These are phyloP conservation scores for Hsuehochloa calcarea DNA, from an alignment of 176 grass and related monocot species.

Conservation along the genomic window DNA sequence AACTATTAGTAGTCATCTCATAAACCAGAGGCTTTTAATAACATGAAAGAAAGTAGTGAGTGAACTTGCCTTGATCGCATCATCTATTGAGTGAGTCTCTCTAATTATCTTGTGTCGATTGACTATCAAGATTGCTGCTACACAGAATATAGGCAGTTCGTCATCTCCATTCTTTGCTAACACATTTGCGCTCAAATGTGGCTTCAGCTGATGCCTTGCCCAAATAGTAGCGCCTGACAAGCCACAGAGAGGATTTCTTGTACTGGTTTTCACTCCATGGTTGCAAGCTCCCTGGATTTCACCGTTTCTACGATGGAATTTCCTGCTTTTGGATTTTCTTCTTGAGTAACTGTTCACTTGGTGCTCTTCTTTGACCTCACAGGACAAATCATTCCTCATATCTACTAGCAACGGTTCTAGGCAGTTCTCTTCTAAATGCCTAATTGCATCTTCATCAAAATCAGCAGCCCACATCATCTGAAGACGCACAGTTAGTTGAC, in stretches of 20 bases:
- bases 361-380: constrained; percentile 54
- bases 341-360: constrained; percentile 38
- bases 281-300: constrained; percentile 44
- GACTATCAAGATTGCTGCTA: constrained; percentile 87
- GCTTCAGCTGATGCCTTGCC: constrained; percentile 59
- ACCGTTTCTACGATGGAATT: constrained; percentile 50
- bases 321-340: constrained; percentile 65
- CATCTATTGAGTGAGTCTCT: constrained; percentile 87
- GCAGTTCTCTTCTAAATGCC: constrained; percentile 70
- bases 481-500: constrained; percentile 15
- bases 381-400: constrained; percentile 45
- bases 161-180: constrained; percentile 53
- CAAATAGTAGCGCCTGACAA: constrained; percentile 80
- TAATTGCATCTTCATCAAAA: constrained; percentile 79
- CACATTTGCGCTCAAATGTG: constrained; percentile 31
- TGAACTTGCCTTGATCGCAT: constrained; percentile 84
- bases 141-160: constrained; percentile 85
- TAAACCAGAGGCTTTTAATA: not conserved
- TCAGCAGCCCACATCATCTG: constrained; percentile 99
- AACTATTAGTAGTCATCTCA: not conserved
- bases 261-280: constrained; percentile 50
- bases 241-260: constrained; percentile 73
- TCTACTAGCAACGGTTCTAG: constrained; percentile 61
- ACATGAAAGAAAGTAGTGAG: constrained; percentile 17
- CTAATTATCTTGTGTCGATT: constrained; percentile 91